Base-by-base conservation (phyloP, 352 stramenopile species). In the Globisporangium megalacanthum region DNA sequence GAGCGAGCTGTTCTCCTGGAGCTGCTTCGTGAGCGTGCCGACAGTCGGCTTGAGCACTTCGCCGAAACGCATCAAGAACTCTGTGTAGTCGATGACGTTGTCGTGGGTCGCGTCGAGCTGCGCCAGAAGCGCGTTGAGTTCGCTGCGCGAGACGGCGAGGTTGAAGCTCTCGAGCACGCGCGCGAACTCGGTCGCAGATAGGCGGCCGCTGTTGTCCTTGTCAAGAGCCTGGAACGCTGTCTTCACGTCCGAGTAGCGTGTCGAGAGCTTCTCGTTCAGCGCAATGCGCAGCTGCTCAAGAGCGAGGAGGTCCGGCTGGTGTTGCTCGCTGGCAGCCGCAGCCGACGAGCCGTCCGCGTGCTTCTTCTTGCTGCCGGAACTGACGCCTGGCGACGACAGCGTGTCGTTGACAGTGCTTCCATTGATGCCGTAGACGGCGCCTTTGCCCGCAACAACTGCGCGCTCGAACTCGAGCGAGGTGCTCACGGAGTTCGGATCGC, bases 211-310 rank as follows among this genome's bases (percentile, higher is more conserved):
- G 48, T 72, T 60, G 52, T 70, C 62, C 2, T 66, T 60, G 47
- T 87, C 80, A 2, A 85, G 53, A 29, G 64, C 65, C 25, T 70
- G 62, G 44, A 91, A 83, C 3, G 75, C 64, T n/a, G 65, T 66
- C 48, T 79, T 68, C 7, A 81, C 69, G 37, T 88, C 77, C 29
- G 57, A 66, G 58, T 71, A 70, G 5, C 56, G 61, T 31, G 70
- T 49, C 2, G 69, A 65, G 33, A 91, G 62, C 49, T 82, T 79
- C 48, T 89, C 73, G 31, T 70, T 82, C 2, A 91, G 52, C 2
- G 79, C 55, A 19, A 89, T 86, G 8, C 71, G 81, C n/a, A 89
- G 66, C 46, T 82, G 73, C 56, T 88, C 78, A n/a, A 86, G 61
- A 41, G 64, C 49, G 9, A 85, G 36, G 8, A 62, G 65, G 39